phyloP scores from a whole-genome alignment of 257 asterid species.

The Solanum paucissectum region DNA sequence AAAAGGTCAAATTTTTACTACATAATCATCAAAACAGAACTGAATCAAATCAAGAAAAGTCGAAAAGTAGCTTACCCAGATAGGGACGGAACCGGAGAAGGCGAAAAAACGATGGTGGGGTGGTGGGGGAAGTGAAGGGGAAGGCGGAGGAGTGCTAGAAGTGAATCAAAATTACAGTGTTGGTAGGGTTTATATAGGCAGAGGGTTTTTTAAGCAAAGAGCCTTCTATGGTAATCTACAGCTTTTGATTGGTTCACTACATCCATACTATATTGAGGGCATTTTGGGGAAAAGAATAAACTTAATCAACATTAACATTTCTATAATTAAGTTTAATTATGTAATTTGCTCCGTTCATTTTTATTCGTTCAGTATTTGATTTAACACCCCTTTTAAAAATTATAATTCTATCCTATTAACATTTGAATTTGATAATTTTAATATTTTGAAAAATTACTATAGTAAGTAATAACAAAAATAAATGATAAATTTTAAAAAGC shows the following conservation, averaged over 20 bases:
- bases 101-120: not conserved
- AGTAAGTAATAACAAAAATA: too few relatives aligned
- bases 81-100: not conserved
- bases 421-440: too few relatives aligned
- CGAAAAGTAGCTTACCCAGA: not conserved
- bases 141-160: not conserved
- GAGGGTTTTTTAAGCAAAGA: not conserved
- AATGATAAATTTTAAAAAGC: not conserved
- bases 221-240: not conserved
- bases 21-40: not conserved
- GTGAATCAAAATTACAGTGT: not conserved
- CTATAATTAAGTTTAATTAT: not conserved
- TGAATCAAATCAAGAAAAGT: not conserved
- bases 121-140: not conserved
- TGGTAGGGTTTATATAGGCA: conserved; percentile 6
- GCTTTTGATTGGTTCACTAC: not conserved
- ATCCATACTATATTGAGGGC: not conserved
- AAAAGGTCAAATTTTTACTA: not conserved
- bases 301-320: not conserved
- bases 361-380: not conserved
- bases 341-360: not conserved
- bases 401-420: too few relatives aligned
- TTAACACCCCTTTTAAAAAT: fast-evolving
- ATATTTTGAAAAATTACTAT: too few relatives aligned
- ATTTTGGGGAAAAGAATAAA: not conserved